These are phyloP conservation scores for Fibroporia radiculosa DNA, from an alignment of 768 basidiomycete species.

Conservation along the genomic window DNA sequence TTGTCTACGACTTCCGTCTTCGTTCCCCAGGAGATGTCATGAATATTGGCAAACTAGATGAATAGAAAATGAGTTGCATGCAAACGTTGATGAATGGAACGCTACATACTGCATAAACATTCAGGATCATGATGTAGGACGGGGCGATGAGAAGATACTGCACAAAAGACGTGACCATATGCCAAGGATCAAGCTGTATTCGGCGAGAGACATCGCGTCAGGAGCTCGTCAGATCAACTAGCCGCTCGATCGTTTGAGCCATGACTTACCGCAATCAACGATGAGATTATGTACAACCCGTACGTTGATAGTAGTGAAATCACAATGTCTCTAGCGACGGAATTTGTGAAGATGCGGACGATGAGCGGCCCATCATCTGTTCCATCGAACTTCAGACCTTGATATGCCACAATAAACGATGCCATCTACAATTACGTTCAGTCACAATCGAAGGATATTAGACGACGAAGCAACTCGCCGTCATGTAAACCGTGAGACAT, in stretches of 20 bases:
- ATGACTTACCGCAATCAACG: slow-evolving; percentile 66
- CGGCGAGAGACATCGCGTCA: background rate
- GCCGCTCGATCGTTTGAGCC: too few relatives aligned
- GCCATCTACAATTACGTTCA: too few relatives aligned
- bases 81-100: too few relatives aligned
- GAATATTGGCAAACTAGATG: too few relatives aligned
- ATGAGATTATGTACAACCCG: slow-evolving; percentile 75
- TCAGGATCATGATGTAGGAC: slow-evolving; percentile 83
- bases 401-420: too few relatives aligned
- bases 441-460: too few relatives aligned
- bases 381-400: too few relatives aligned
- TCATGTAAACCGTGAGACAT: slow-evolving; percentile 90
- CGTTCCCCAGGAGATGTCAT: too few relatives aligned
- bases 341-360: slow-evolving; percentile 63
- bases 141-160: slow-evolving; percentile 86
- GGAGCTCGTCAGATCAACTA: too few relatives aligned
- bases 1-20: too few relatives aligned
- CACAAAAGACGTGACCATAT: slow-evolving; percentile 87
- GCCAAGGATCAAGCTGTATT: slow-evolving; percentile 83
- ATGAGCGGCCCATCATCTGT: too few relatives aligned
- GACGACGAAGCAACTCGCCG: slow-evolving; percentile 34
- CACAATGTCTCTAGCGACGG: slow-evolving; percentile 74
- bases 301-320: slow-evolving; percentile 76
- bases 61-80: too few relatives aligned
- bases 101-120: slow-evolving; percentile 75